Conservation (phyloP, 768 basidiomycete species). For the Rhizopogon sp. region DNA sequence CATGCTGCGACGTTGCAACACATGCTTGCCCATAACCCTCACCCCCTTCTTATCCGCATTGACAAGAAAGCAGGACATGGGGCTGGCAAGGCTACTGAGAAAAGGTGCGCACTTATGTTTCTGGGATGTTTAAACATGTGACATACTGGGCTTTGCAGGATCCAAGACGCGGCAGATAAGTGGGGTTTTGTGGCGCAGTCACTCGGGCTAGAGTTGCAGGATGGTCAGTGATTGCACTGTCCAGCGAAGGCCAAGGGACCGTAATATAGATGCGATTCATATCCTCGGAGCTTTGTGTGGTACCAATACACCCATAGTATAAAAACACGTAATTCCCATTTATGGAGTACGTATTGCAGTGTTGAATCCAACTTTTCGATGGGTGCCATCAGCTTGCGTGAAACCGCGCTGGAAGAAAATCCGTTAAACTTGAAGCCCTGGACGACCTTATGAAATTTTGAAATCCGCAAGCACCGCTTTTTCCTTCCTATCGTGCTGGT, state of each 20-base stretch:
- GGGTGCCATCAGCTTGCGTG: not conserved
- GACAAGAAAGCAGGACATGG: constrained; percentile 82
- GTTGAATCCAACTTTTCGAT: not conserved
- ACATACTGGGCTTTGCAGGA: constrained; percentile 34
- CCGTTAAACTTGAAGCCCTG: not conserved
- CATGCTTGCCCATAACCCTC: constrained; percentile 53
- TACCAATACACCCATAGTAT: not conserved
- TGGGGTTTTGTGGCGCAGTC: constrained; percentile 72
- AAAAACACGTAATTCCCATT: not conserved
- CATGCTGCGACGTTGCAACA: constrained; percentile 75
- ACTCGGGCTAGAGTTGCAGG: constrained; percentile 43
- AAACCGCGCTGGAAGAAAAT: not conserved
- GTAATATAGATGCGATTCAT: not conserved
- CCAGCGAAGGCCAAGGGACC: not conserved
- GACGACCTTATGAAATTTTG: not conserved
- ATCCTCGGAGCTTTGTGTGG: not conserved
- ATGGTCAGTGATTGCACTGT: constrained; percentile 9
- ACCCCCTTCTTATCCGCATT: constrained; percentile 72
- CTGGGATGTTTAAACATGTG: constrained; percentile 1
- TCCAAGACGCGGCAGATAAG: constrained; percentile 72
- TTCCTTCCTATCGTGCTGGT: not conserved
- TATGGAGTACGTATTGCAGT: not conserved
- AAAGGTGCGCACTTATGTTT: constrained; percentile 38
- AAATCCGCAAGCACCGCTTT: not conserved
- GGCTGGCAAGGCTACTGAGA: constrained; percentile 71